Percentiles rank a stretch among this genome's conserved stretches.
phyloP scores from a whole-genome alignment of 495 filamentous ascomycete genomes.

The Trichodelitschia bisporula region DNA sequence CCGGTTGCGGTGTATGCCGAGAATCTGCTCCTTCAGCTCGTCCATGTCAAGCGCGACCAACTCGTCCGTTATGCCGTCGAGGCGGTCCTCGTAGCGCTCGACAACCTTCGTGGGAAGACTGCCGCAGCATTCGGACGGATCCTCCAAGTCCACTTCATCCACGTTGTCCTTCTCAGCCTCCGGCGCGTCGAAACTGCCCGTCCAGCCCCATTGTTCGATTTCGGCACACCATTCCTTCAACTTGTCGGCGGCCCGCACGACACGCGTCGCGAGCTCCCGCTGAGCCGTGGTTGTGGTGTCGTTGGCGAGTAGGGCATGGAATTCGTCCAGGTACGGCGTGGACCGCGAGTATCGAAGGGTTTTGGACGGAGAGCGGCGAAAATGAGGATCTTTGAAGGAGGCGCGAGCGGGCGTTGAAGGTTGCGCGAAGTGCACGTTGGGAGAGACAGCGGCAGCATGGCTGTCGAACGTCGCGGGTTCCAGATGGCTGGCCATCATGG shows the following conservation, averaged over 20 bases:
- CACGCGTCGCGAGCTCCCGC: constrained; percentile 32
- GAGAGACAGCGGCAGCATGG: too few relatives aligned
- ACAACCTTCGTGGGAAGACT: constrained; percentile 37
- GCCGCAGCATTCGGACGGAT: constrained; percentile 30
- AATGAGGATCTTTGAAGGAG: too few relatives aligned
- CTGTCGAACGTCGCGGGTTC: too few relatives aligned
- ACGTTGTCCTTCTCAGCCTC: constrained; percentile 4
- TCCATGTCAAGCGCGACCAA: constrained; percentile 68
- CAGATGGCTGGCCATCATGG: too few relatives aligned
- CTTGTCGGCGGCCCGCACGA: constrained; percentile 47
- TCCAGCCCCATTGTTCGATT: constrained; percentile 54
- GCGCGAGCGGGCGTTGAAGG: too few relatives aligned
- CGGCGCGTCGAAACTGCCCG: constrained; percentile 19
- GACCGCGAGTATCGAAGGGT: too few relatives aligned
- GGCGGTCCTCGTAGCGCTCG: constrained; percentile 38
- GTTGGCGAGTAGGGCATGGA: too few relatives aligned
- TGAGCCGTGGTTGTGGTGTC: constrained; percentile 11
- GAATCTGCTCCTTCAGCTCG: constrained; percentile 70
- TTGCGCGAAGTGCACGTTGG: too few relatives aligned
- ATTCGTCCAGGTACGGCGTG: too few relatives aligned
- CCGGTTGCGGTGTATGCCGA: constrained; percentile 41
- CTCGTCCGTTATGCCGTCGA: constrained; percentile 52
- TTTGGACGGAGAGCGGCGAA: too few relatives aligned
- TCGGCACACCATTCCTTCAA: constrained; percentile 58
- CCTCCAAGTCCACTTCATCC: background rate